A percentile compares a stretch with the other conserved stretches of the same genome.
These are phyloP conservation scores for Phytopythium vexans DNA, from an alignment of 352 stramenopile genomes.

Conservation along the genomic window DNA sequence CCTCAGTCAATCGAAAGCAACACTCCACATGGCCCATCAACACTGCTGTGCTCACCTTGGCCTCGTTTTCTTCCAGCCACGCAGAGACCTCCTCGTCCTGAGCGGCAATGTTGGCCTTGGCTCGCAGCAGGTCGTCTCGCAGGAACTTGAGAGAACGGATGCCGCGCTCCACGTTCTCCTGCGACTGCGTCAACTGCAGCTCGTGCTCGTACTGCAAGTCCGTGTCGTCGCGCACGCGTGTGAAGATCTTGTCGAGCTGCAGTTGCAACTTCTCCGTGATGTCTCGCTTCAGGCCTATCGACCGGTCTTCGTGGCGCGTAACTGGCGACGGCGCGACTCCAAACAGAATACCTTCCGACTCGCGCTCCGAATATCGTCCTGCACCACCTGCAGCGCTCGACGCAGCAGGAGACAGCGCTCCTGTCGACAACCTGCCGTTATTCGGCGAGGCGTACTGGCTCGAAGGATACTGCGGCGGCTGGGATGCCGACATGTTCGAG, in stretches of 20 bases:
- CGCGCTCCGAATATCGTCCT: slow-evolving; percentile 6
- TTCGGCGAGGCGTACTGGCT: not conserved
- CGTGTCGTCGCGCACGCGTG: slow-evolving; percentile 82
- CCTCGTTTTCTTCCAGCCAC: slow-evolving; percentile 79
- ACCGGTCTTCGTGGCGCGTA: slow-evolving; percentile 35
- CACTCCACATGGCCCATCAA: too few relatives aligned
- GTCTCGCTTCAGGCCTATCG: slow-evolving; percentile 56
- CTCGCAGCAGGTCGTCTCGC: slow-evolving; percentile 58
- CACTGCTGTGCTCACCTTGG: slow-evolving; percentile 31
- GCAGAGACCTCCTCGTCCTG: slow-evolving; percentile 57
- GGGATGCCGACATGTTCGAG: slow-evolving; percentile 22
- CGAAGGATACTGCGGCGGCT: slow-evolving; percentile 13
- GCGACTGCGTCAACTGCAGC: slow-evolving; percentile 75
- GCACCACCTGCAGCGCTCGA: not conserved
- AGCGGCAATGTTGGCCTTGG: slow-evolving; percentile 41
- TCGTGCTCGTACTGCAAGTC: slow-evolving; percentile 87
- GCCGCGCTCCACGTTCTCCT: slow-evolving; percentile 70
- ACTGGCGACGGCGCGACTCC: slow-evolving; percentile 5
- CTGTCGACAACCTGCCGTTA: not conserved
- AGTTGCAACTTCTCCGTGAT: slow-evolving; percentile 79
- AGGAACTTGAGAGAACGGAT: slow-evolving; percentile 73
- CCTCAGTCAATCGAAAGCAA: not conserved
- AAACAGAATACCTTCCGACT: slow-evolving; percentile 26
- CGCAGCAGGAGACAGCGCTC: slow-evolving; percentile 21
- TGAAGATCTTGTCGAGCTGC: slow-evolving; percentile 74